Base-by-base conservation (phyloP, 768 basidiomycete genomes). In the Phlebiopsis flavidoalba region DNA sequence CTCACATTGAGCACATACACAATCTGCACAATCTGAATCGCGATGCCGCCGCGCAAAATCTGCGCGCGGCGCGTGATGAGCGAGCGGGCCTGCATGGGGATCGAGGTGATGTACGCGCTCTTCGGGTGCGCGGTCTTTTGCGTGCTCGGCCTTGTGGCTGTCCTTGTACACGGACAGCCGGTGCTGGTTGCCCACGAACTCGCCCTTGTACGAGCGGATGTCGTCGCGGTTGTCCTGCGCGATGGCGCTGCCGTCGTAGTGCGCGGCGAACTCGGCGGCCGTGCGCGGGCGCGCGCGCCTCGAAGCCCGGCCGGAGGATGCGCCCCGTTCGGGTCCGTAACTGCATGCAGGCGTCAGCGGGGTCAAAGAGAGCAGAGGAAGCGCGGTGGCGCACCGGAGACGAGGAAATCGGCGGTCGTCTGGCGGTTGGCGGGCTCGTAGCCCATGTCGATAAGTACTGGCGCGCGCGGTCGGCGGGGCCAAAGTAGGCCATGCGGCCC, bases 401-500 rank as follows among this genome's bases (percentile, higher is more conserved):
- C 80, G 43, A 86, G 74, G 74, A 83, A 86, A 63, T 86, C 84
- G 22, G 85, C 77, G 0, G 82, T 83, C 3, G 83, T 84, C 67
- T 86, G 84, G 15, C 84, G 74, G 59, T 82, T 75, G n/a, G 75
- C 76, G 45, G 83, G 83, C 64, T 76, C 72, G 65, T 78, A 83
- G 17, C 86, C 84, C 79, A 89, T 81, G 64, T 85, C 79, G 60
- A 87, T 76, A 76, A 91, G 71, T 92, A 91, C 61, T 83, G 75
- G 50, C 82, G 77, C 0, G 91, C 92, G 60, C 81, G 73, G 49
- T 79, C 73, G 1, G 84, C 83, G 8, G 83, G 83, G 2, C 92
- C 92, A 60, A 83, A 93, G 75, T 87, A 94, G 33, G 83, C 84
- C 80, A 88, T 86, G 35, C 78, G 75, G 7, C 90, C 88, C 63